Conservation (phyloP, 352 stramenopile genomes). For the Phytophthora nicotianae region DNA sequence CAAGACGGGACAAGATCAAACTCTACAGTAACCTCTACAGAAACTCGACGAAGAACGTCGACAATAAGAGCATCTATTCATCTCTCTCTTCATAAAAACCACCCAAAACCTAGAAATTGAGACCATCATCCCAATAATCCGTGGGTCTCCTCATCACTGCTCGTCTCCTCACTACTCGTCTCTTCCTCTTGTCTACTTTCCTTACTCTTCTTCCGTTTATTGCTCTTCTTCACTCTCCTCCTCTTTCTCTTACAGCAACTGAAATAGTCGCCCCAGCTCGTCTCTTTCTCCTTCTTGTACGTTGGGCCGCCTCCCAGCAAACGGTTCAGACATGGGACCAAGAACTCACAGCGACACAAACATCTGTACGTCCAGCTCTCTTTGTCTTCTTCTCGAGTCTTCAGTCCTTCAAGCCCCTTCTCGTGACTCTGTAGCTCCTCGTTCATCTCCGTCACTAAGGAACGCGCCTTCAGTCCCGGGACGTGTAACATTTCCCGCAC, state of each 20-base stretch:
- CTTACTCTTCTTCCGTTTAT: slow-evolving; percentile 17
- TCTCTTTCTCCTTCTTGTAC: slow-evolving; percentile 54
- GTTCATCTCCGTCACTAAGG: slow-evolving; percentile 67
- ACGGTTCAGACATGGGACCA: slow-evolving; percentile 73
- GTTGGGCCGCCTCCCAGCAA: slow-evolving; percentile 67
- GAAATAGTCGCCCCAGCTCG: slow-evolving; percentile 19
- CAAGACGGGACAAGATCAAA: neutral
- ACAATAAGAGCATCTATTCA: slow-evolving; percentile 15
- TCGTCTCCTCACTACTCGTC: slow-evolving; percentile 19
- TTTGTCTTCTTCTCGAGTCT: slow-evolving; percentile 42
- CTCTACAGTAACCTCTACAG: too few relatives aligned
- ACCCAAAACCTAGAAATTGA: neutral
- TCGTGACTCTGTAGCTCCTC: slow-evolving; percentile 54
- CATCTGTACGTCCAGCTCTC: slow-evolving; percentile 72
- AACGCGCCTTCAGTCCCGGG: slow-evolving; percentile 63
- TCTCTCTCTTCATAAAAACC: slow-evolving; percentile 18
- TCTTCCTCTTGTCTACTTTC: slow-evolving; percentile 25
- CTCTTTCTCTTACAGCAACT: slow-evolving; percentile 20
- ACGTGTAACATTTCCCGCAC: slow-evolving; percentile 73
- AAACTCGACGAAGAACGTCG: neutral
- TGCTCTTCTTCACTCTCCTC: slow-evolving; percentile 1
- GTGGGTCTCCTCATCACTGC: slow-evolving; percentile 43
- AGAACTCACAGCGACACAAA: slow-evolving; percentile 75
- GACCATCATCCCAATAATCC: slow-evolving; percentile 54
- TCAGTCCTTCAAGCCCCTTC: slow-evolving; percentile 19